phyloP scores from a whole-genome alignment of 306 rosid genomes.

The Lotus japonicus region DNA sequence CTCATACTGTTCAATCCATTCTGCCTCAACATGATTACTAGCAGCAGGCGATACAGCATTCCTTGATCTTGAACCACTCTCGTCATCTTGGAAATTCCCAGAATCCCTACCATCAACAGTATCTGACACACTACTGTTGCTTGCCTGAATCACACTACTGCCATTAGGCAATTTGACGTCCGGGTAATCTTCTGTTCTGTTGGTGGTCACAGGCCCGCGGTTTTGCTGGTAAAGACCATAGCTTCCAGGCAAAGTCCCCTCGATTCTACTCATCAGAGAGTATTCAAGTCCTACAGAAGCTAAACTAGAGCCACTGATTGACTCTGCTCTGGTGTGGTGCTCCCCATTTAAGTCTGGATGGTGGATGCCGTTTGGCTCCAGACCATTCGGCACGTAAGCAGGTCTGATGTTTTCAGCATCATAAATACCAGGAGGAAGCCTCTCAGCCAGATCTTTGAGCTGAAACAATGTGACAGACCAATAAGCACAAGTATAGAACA shows the following conservation, averaged over 20 bases:
- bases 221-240: constrained; percentile 44
- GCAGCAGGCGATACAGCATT: constrained; percentile 30
- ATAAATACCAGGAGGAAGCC: constrained; percentile 78
- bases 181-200: constrained; percentile 38
- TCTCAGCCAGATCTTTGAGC: constrained; percentile 94
- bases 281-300: constrained; percentile 59
- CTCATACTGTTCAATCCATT: constrained; percentile 95
- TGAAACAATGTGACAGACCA: constrained; percentile 32
- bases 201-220: constrained; percentile 38
- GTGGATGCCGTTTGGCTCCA: constrained; percentile 61
- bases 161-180: constrained; percentile 48
- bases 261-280: constrained; percentile 38
- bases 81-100: constrained; percentile 60
- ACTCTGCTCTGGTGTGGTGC: constrained; percentile 61
- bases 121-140: constrained; percentile 38
- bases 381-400: constrained; percentile 56
- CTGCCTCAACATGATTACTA: constrained; percentile 74
- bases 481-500: constrained; percentile 4
- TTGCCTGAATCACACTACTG: constrained; percentile 31
- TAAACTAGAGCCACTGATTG: constrained; percentile 59
- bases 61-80: constrained; percentile 47
- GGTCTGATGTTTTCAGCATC: constrained; percentile 63
- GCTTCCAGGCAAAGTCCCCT: constrained; percentile 41
- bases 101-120: constrained; percentile 52
- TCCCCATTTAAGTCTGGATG: constrained; percentile 55